Percentiles rank a stretch among this genome's conserved stretches.
Evolutionary conservation across 768 basidiomycete species (phyloP).

Genomic region (Lactifluus piperatus): DNA sequence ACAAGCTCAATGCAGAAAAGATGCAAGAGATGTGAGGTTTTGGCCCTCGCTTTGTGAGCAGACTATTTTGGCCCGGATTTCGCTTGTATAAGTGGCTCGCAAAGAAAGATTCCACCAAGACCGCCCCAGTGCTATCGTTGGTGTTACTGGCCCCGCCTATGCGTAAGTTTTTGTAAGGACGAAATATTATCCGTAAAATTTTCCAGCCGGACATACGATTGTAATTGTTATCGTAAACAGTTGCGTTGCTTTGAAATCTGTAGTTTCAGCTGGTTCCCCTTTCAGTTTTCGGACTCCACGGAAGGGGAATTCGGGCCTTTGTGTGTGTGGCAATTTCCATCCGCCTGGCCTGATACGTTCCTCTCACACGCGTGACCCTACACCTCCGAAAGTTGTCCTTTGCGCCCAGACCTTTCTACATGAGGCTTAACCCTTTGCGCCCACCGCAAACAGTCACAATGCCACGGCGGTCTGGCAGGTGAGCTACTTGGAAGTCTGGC

Average conservation of each 20-base stretch:
- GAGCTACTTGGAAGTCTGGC: neutral
- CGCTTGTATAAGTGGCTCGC: neutral
- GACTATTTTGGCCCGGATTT: neutral
- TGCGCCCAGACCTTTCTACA: constrained; percentile 2
- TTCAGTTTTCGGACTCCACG: neutral
- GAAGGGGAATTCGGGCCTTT: neutral
- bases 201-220: neutral
- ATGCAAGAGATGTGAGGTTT: constrained; percentile 25
- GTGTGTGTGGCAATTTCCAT: neutral
- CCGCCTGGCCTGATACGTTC: neutral
- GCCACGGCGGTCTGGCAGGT: neutral
- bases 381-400: neutral
- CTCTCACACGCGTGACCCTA: neutral
- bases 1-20: constrained; percentile 24
- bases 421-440: constrained; percentile 3
- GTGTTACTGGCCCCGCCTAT: neutral
- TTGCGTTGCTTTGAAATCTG: neutral
- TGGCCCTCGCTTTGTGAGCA: too few species aligned
- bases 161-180: neutral
- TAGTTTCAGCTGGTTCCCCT: neutral
- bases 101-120: neutral
- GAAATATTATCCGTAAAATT: neutral
- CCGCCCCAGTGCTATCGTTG: neutral
- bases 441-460: neutral
- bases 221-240: neutral